A percentile compares a stretch with the other conserved stretches of the same genome.
Conservation (phyloP, 2,329 filamentous ascomycete genomes). For the Scedosporium dehoogii region DNA sequence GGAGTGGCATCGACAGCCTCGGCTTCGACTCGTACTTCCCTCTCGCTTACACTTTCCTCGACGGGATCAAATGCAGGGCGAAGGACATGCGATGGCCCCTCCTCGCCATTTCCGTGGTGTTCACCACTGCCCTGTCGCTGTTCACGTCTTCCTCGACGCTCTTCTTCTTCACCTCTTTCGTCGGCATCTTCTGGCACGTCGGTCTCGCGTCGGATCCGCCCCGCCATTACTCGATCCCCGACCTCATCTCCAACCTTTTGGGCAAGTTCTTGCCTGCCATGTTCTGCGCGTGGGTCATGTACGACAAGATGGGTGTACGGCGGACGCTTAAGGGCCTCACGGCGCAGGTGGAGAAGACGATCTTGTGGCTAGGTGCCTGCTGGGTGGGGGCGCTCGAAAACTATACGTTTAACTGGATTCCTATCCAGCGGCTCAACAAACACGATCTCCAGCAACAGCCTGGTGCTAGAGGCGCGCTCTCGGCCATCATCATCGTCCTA, state of each 20-base stretch:
- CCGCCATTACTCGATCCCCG: constrained; percentile 52
- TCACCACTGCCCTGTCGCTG: constrained; percentile 67
- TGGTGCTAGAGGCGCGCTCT: constrained; percentile 73
- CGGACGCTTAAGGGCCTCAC: constrained; percentile 62
- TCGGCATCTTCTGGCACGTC: constrained; percentile 79
- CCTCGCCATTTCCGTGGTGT: constrained; percentile 70
- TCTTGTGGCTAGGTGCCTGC: constrained; percentile 81
- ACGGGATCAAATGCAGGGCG: constrained; percentile 55
- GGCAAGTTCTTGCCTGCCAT: constrained; percentile 79
- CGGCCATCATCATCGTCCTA: constrained; percentile 65
- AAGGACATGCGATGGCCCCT: constrained; percentile 76
- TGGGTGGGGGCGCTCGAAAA: constrained; percentile 92
- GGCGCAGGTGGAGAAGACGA: constrained; percentile 79
- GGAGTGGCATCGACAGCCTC: constrained; percentile 67
- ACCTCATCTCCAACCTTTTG: constrained; percentile 65
- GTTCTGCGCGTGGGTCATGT: constrained; percentile 82
- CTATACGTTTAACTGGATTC: constrained; percentile 90
- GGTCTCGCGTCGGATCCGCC: constrained; percentile 86
- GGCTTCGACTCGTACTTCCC: constrained; percentile 85
- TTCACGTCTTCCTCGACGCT: constrained; percentile 69
- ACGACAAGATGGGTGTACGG: constrained; percentile 68
- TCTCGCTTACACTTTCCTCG: constrained; percentile 69
- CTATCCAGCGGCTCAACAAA: constrained; percentile 81
- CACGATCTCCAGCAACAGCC: constrained; percentile 86
- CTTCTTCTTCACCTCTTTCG: constrained; percentile 79